Base-by-base conservation (phyloP, 1,284 basidiomycete species). In the Filobasidium uniguttulatum region DNA sequence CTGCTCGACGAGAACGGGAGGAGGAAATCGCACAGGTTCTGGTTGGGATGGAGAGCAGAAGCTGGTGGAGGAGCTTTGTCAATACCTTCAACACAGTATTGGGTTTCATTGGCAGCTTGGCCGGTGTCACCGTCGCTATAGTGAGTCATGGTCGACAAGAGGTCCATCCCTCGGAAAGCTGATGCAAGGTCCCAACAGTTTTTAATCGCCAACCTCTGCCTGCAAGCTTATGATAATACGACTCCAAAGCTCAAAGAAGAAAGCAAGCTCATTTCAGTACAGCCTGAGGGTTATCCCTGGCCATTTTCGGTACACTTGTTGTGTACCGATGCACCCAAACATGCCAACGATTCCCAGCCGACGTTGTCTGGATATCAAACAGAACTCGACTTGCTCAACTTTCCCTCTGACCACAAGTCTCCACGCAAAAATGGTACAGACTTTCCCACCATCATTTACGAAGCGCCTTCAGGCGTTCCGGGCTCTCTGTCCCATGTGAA, bases 161-260 rank as follows among this genome's bases (percentile, higher is more conserved):
- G n/a, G n/a, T n/a, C n/a, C n/a, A n/a, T n/a, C n/a, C n/a, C n/a
- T n/a, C n/a, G n/a, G n/a, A n/a, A n/a, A n/a, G n/a, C n/a, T 45
- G n/a, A 29, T 12, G 17, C 28, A 12, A 10, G 5, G 26, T 29
- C 17, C 12, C 43, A 25, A n/a, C 38, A 67, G 65, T 50, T 67
- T n/a, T 53, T 67, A 15, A 54, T 64, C 28, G 54, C 64, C 46
- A 64, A 67, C 54, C 44, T 66, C 26, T 62, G 60, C n/a, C 60
- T 67, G 38, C 49, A 54, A 2, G 63, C 63, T 5, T 65, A 63
- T 38, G 65, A 67, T 52, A 57, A 57, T 22, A 55, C 61, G 2
- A 43, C 61, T 8, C 53, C 56, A 7, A 50, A 65, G 1, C 61
- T 64, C 1, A 60, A 59, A 2, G 22, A 47, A 14, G 49, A 54